Conservation (phyloP, 495 filamentous ascomycete genomes). For the Tuber indicum region DNA sequence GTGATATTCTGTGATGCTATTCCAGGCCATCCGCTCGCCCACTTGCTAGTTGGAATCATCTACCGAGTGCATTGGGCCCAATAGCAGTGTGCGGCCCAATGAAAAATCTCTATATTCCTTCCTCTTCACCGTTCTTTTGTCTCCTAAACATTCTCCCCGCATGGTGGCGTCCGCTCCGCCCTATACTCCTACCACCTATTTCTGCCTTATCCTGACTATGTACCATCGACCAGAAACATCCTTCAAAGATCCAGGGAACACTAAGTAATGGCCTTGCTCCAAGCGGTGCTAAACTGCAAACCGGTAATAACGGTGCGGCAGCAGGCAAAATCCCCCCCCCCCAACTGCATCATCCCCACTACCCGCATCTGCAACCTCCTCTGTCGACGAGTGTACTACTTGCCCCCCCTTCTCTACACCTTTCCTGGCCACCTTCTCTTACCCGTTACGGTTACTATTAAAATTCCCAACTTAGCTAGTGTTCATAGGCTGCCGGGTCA, state of each 20-base stretch:
- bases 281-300: neutral
- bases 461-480: neutral
- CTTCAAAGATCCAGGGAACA: neutral
- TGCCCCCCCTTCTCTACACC: neutral
- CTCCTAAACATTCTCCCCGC: no score
- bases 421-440: neutral
- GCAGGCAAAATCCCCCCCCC: neutral
- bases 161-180: no score
- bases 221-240: neutral
- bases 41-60: no score
- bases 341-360: neutral
- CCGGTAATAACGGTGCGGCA: no score
- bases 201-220: neutral
- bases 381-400: neutral
- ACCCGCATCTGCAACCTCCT: neutral
- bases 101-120: no score
- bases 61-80: no score
- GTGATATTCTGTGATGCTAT: no score
- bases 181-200: no score
- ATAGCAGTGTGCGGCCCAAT: no score
- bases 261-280: neutral
- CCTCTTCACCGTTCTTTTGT: no score
- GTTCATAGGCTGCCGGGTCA: neutral
- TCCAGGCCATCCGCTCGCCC: no score
- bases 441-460: neutral